Percentiles rank a stretch among this genome's conserved stretches.
Conservation (phyloP, 2,329 filamentous ascomycete genomes). For the Endothia cerciana region DNA sequence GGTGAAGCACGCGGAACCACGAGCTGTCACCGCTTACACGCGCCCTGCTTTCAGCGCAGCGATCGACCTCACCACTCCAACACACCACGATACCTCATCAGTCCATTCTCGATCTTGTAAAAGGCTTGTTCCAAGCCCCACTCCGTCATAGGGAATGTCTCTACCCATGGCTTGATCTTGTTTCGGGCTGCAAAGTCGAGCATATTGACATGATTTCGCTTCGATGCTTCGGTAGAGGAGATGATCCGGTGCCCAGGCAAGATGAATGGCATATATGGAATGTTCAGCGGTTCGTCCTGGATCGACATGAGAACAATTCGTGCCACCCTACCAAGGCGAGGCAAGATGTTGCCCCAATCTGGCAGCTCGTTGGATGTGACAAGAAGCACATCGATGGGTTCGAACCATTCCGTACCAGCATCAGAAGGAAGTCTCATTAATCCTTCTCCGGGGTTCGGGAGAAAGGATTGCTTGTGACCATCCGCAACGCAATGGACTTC, state of each 20-base stretch:
- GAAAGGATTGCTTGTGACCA: slow-evolving; percentile 1
- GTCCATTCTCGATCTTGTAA: slow-evolving; percentile 25
- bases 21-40: no score
- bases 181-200: slow-evolving; percentile 30
- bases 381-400: slow-evolving; percentile 20
- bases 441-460: not conserved
- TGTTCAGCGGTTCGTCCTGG: slow-evolving; percentile 18
- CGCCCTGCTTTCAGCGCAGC: no score
- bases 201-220: slow-evolving; percentile 29
- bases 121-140: slow-evolving; percentile 28
- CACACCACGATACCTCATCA: slow-evolving; percentile 31
- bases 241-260: slow-evolving; percentile 26
- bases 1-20: no score
- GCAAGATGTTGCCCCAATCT: slow-evolving; percentile 16
- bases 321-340: slow-evolving; percentile 19
- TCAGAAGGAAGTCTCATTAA: not conserved
- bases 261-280: slow-evolving; percentile 29
- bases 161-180: slow-evolving; percentile 28
- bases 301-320: slow-evolving; percentile 28
- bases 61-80: slow-evolving; percentile 18
- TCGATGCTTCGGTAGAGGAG: slow-evolving; percentile 28
- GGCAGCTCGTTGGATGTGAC: slow-evolving; percentile 24
- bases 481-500: slow-evolving; percentile 21
- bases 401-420: not conserved
- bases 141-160: slow-evolving; percentile 30